Evolutionary conservation across 768 basidiomycete species (phyloP).

Genomic region (Suillus subaureus): DNA sequence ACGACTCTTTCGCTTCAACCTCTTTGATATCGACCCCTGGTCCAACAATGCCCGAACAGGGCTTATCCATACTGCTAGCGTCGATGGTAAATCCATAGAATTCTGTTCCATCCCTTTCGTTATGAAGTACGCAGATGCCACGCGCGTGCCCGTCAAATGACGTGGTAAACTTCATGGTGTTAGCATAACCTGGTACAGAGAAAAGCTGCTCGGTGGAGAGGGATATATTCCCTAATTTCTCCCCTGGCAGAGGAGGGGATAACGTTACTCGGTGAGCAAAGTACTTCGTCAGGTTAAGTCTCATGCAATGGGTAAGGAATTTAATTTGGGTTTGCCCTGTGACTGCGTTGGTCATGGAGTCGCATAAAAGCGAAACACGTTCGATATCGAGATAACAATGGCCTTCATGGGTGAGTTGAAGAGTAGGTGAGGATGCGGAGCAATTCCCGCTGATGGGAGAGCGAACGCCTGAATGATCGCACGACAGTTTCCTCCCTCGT

Average conservation of each 20-base stretch:
- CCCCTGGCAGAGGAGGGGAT: background rate
- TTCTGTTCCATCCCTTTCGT: background rate
- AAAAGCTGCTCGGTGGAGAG: constrained; percentile 1
- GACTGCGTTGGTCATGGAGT: background rate
- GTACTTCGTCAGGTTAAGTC: constrained; percentile 4
- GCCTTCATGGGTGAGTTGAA: constrained; percentile 5
- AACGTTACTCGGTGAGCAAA: constrained; percentile 4
- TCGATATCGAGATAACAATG: constrained; percentile 7
- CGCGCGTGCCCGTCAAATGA: constrained; percentile 2
- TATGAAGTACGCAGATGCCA: constrained; percentile 4
- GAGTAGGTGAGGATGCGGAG: background rate
- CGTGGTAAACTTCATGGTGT: constrained; percentile 5
- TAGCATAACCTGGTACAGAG: constrained; percentile 4
- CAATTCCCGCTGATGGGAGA: background rate
- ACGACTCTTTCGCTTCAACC: constrained; percentile 7
- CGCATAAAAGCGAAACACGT: background rate
- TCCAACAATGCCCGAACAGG: background rate
- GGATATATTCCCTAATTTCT: background rate
- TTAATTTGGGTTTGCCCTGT: constrained; percentile 1
- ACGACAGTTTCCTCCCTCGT: background rate
- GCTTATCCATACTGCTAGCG: background rate
- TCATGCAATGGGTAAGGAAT: constrained; percentile 5
- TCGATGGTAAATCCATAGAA: constrained; percentile 2
- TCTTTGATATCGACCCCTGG: constrained; percentile 8
- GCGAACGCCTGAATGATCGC: background rate